Evolutionary conservation across 2,329 filamentous ascomycete genomes (phyloP).

Genomic region (Colletotrichum abscissum): DNA sequence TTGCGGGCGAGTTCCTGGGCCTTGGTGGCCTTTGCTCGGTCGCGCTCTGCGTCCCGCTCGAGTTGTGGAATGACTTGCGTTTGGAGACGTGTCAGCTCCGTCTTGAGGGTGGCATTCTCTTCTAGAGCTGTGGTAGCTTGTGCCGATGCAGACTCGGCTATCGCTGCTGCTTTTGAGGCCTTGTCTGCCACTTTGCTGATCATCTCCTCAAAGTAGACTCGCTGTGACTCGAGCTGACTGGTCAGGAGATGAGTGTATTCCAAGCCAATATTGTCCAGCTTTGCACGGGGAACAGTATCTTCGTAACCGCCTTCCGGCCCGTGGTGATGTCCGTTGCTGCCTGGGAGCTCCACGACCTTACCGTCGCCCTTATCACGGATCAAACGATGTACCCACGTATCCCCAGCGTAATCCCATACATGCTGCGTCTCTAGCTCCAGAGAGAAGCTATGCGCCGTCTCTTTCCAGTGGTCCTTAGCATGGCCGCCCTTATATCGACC

Average conservation of each 20-base stretch:
- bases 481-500: slow-evolving; percentile 95
- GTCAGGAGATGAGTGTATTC: slow-evolving; percentile 96
- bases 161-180: slow-evolving; percentile 77
- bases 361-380: slow-evolving; percentile 94
- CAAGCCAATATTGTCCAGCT: slow-evolving; percentile 81
- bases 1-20: slow-evolving; percentile 81
- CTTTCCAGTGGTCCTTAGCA: slow-evolving; percentile 92
- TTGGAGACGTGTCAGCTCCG: slow-evolving; percentile 63
- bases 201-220: slow-evolving; percentile 93
- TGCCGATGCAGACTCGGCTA: slow-evolving; percentile 71
- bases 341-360: slow-evolving; percentile 90
- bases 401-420: slow-evolving; percentile 97
- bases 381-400: slow-evolving; percentile 94
- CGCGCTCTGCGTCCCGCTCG: slow-evolving; percentile 78
- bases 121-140: slow-evolving; percentile 63
- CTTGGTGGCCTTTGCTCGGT: slow-evolving; percentile 75
- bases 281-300: slow-evolving; percentile 77
- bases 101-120: slow-evolving; percentile 42
- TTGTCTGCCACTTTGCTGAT: slow-evolving; percentile 91
- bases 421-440: slow-evolving; percentile 94
- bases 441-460: slow-evolving; percentile 89
- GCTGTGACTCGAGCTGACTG: slow-evolving; percentile 91
- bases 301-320: slow-evolving; percentile 54
- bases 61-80: slow-evolving; percentile 72
- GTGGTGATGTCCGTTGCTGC: slow-evolving; percentile 50